Base-by-base conservation (phyloP, 2,329 filamentous ascomycete genomes). In the Aspergillus cejpii region DNA sequence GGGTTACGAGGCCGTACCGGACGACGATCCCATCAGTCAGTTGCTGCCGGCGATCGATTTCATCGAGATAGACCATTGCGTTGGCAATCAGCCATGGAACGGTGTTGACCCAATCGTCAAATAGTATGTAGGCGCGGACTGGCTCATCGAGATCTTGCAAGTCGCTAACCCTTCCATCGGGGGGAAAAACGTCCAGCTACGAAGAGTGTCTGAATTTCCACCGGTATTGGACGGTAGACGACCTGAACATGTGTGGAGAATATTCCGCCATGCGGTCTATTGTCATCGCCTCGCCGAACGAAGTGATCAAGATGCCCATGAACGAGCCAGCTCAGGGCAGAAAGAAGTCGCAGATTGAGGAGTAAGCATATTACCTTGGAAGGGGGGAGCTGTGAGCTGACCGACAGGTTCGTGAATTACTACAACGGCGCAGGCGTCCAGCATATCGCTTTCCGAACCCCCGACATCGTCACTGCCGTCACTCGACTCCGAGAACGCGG, bases 151-250 rank as follows among this genome's bases (percentile, higher is more conserved):
- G 14, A 24, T n/a, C n/a, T n/a, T 15, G 6, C 3, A 12, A 43
- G 28, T 41, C 47, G 39, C 47, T 41, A 15, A 37, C 11, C 37
- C 6, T 6, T 15, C 28, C 28, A 33, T 8, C 14, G n/a, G n/a
- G n/a, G n/a, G n/a, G n/a, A n/a, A n/a, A n/a, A n/a, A n/a, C n/a
- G n/a, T 19, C 40, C 23, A 74, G 85, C 67, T 95, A 95, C 73
- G 89, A 95, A 71, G 76, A 81, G 45, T 86, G 84, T 53, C 82
- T 95, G 19, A 82, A 83, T 44, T 95, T 95, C 77, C 87, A 94
- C 74, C 86, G 89, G 55, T 95, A 94, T 80, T 95, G 90, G 89
- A 86, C 81, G 39, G 88, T 94, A 47, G 90, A 95, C 68, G 90
- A 95, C 74, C 83, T 79, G 51, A 79, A 88, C 62, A 92, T 95